Evolutionary conservation across 768 basidiomycete species (phyloP), one percentile per base, ranked within the genome.

Genomic region (Tulasnella sp.): DNA sequence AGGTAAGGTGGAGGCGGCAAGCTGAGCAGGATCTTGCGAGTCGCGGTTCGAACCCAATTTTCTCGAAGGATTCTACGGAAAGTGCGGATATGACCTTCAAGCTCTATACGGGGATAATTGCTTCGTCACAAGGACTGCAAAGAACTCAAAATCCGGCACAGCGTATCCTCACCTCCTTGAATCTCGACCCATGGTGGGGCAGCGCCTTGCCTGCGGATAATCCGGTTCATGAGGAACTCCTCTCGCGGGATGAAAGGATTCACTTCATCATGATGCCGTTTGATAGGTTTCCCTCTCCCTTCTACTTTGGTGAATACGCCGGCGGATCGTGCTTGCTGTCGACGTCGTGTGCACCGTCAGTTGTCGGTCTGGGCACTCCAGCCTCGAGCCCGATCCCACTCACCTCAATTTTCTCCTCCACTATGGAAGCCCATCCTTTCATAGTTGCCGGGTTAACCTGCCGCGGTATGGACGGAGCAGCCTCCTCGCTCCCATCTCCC

Each of bases 111-210:
- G n/a, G 71, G 34, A 37, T 32, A 52, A 37, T 3, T 5, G 34
- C 8, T 34, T 70, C 17, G 22, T 67, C 9, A 41, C 35, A 69
- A 52, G 9, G 12, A 41, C 44, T 6, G 26, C 17, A 69, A 22
- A n/a, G n/a, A 12, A 2, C 14, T 59, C 26, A 59, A 29, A 65
- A 14, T 63, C 6, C 39, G 16, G 6, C 32, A 17, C 32, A 9
- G 12, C 11, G 67, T 22, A 11, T 5, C 7, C 71, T 39, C 44
- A 72, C 71, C 89, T 71, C 83, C 81, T 79, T 93, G 92, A 39
- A 92, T 76, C 80, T 94, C 92, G 1, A 94, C 88, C 92, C 93
- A 95, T 3, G 91, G 89, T 36, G 92, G 93, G 3, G 87, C 86
- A 6, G 89, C 90, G n/a, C 90, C 91, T 75, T 92, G 89, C 66